These are phyloP conservation scores for Podila epigama DNA, from an alignment of 192 early-diverging fungal genomes.

Conservation along the genomic window DNA sequence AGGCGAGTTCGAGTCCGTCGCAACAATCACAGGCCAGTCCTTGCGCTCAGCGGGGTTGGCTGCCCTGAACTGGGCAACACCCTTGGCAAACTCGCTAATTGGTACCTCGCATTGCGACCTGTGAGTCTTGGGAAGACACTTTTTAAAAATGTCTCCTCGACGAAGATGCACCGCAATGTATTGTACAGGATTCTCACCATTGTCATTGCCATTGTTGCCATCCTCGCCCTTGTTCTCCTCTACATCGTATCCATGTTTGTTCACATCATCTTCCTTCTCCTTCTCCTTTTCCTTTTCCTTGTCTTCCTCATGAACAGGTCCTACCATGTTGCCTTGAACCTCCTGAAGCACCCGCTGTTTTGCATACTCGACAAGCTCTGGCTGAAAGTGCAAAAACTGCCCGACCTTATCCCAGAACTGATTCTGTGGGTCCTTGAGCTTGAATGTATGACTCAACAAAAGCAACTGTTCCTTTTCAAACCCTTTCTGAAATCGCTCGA, in stretches of 20 bases:
- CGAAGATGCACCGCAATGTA: conserved; percentile 38
- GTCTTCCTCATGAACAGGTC: too few species aligned
- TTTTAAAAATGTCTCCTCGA: conserved; percentile 21
- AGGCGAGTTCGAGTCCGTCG: conserved; percentile 20
- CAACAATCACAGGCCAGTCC: conserved; percentile 21
- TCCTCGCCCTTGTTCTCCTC: not conserved
- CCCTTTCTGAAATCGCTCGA: conserved; percentile 12
- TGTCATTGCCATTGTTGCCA: not conserved
- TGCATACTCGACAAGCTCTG: conserved; percentile 26
- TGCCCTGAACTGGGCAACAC: conserved; percentile 13
- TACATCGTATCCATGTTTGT: not conserved
- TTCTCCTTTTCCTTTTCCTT: not conserved
- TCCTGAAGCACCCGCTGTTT: conserved; percentile 12
- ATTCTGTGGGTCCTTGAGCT: conserved; percentile 11
- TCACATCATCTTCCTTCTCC: not conserved
- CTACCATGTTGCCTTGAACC: conserved; percentile 1
- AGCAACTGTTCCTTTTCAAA: conserved; percentile 3
- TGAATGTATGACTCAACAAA: conserved; percentile 19
- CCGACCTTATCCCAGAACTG: conserved; percentile 17
- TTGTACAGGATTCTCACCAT: conserved; percentile 6
- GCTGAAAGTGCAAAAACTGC: conserved; percentile 21
- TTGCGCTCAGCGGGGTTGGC: not conserved
- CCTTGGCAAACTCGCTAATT: not conserved
- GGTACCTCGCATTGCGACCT: conserved; percentile 8
- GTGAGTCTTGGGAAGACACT: not conserved